Base-by-base conservation (phyloP, 208 protist species). In the Wallacemonas sp. region DNA sequence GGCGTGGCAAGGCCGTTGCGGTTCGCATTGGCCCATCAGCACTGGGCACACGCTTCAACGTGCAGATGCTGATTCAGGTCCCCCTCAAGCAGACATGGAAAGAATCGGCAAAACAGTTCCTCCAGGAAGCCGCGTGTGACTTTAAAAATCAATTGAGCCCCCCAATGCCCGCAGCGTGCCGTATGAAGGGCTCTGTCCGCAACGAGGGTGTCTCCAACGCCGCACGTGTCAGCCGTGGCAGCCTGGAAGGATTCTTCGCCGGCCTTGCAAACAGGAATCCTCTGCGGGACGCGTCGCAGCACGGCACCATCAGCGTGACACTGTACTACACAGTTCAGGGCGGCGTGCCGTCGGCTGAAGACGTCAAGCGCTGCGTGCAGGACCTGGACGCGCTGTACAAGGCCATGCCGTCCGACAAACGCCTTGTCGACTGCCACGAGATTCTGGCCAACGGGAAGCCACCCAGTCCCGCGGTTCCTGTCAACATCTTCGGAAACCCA, bases 1-100 rank as follows among this genome's bases (percentile, higher is more conserved):
- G 4, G 43, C 43, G 43, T 3, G 43, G 43, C 19, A 47, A 47
- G 43, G 43, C 43, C 17, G 43, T 47, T 19, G 43, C 43, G 11
- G 43, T 47, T 4, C 43, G 43, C 11, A 47, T 47, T 19, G 43
- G 43, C 4, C 43, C 43, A 3, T 5, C 17, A 5, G 43, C 43
- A 17, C 6, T 47, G 43, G 43, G 43, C 17, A 47, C 43, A 3
- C 43, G 43, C 43, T 47, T 47, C 43, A 47, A 47, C 43, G 43
- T 47, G 17, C 43, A 47, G 43, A 47, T 47, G 43, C 43, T 47
- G 11, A 47, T 47, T 47, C 43, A 47, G 43, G 43, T 47, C 17
- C 43, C 43, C 17, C 19, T 47, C 17, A 8, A 47, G 19, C 43
- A 47, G 19, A 47, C 5, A 23, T n/a, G n/a, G n/a, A n/a, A n/a